These are phyloP conservation scores for Amanita rubescens DNA, from an alignment of 768 basidiomycete species.

Conservation along the genomic window DNA sequence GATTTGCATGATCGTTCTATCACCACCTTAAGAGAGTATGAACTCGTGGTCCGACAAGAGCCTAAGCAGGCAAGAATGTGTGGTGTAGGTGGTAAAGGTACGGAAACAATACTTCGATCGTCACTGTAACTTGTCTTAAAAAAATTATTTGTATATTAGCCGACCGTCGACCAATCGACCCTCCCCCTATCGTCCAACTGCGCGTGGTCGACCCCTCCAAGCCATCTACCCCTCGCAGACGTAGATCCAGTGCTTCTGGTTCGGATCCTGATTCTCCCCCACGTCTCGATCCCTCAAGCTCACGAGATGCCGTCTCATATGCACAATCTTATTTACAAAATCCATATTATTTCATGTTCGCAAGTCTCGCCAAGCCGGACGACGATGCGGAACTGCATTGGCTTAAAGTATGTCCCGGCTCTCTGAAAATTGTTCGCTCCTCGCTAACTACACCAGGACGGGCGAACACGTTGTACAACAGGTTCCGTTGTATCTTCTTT, in stretches of 20 bases:
- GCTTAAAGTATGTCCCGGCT: conserved; percentile 43
- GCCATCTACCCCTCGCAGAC: conserved; percentile 7
- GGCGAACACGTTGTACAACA: conserved; percentile 85
- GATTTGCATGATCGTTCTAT: neutral
- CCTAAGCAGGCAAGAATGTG: conserved; percentile 92
- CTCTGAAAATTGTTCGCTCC: neutral
- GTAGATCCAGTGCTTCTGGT: conserved; percentile 11
- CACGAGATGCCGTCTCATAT: conserved; percentile 21
- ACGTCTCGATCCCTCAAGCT: conserved; percentile 11
- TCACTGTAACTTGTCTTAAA: neutral
- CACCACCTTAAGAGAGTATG: conserved; percentile 56
- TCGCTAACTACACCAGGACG: conserved; percentile 44
- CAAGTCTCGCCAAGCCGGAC: conserved; percentile 82
- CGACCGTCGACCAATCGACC: conserved; percentile 94
- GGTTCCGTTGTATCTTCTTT: conserved; percentile 86
- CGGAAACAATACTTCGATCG: conserved; percentile 1
- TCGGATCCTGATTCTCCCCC: conserved; percentile 14
- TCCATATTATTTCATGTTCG: conserved; percentile 96
- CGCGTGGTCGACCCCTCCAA: conserved; percentile 67
- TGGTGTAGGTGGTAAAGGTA: conserved; percentile 76
- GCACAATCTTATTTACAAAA: conserved; percentile 72
- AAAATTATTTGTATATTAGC: conserved; percentile 38
- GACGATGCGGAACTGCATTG: conserved; percentile 87
- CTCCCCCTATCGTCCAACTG: conserved; percentile 94
- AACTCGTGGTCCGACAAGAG: conserved; percentile 82